phyloP scores from a whole-genome alignment of 495 filamentous ascomycete species.

The Lasiosphaeriaceae sp. region DNA sequence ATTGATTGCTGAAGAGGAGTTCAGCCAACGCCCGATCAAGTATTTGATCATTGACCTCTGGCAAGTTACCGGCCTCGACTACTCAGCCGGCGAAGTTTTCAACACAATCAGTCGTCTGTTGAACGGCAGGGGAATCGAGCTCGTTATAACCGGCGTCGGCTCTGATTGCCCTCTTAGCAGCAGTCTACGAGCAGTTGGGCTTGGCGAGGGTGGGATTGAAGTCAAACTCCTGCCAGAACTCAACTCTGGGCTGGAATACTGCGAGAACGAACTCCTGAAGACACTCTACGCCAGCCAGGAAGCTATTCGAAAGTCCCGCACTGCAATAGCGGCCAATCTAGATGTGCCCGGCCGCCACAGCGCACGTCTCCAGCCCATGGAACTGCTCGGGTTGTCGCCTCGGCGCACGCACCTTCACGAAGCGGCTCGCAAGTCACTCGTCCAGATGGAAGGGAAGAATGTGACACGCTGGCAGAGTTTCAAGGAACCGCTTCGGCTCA shows the following conservation, averaged over 20 bases:
- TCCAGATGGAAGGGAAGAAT: constrained; percentile 45
- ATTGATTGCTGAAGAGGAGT: constrained; percentile 77
- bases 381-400: constrained; percentile 67
- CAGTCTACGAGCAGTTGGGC: constrained; percentile 73
- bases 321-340: constrained; percentile 38
- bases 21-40: constrained; percentile 70
- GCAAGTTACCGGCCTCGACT: constrained; percentile 89
- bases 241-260: constrained; percentile 87
- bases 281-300: constrained; percentile 66
- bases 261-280: constrained; percentile 91
- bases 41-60: constrained; percentile 87
- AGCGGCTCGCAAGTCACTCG: constrained; percentile 69
- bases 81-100: constrained; percentile 92
- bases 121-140: constrained; percentile 63
- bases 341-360: constrained; percentile 46
- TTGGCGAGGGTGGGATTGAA: constrained; percentile 61
- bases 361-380: constrained; percentile 20
- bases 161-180: constrained; percentile 69
- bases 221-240: constrained; percentile 81
- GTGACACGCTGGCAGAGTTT: constrained; percentile 70
- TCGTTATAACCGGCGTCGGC: constrained; percentile 77
- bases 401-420: constrained; percentile 71
- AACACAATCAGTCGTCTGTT: constrained; percentile 85
- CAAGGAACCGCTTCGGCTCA: constrained; percentile 82
- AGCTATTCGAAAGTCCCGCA: constrained; percentile 31